Evolutionary conservation across 1,284 basidiomycete genomes (phyloP).

Genomic region (Psilocybe mexicana): DNA sequence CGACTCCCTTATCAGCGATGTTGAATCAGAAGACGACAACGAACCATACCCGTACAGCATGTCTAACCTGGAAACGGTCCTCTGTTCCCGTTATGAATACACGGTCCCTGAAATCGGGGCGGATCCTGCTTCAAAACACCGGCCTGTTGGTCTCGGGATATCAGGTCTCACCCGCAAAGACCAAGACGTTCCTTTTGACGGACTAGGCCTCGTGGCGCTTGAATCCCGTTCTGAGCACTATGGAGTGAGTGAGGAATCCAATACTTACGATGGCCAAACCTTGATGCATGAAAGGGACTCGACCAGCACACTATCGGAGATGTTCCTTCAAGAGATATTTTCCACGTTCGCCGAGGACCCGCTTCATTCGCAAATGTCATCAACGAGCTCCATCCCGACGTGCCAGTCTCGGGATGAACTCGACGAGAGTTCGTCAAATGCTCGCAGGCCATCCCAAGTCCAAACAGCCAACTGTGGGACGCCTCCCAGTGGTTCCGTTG

Average conservation of each 20-base stretch:
- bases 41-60: not conserved
- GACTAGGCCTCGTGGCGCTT: constrained; percentile 16
- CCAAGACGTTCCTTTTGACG: constrained; percentile 14
- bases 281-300: not conserved
- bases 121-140: not conserved
- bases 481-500: not conserved
- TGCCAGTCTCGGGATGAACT: constrained; percentile 21
- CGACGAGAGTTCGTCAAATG: not conserved
- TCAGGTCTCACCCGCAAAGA: constrained; percentile 18
- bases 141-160: constrained; percentile 20
- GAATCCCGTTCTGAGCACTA: constrained; percentile 5
- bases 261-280: not conserved
- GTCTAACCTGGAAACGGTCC: constrained; percentile 3
- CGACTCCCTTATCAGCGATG: constrained; percentile 20
- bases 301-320: constrained; percentile 13
- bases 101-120: not conserved
- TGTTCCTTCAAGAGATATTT: constrained; percentile 21
- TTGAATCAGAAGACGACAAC: constrained; percentile 13
- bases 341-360: constrained; percentile 22
- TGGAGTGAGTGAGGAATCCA: not conserved
- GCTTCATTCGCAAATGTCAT: constrained; percentile 13
- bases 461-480: not conserved
- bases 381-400: constrained; percentile 19
- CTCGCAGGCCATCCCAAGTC: too few relatives aligned
- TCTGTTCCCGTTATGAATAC: constrained; percentile 1